Conservation (phyloP, 441 rosid species). For the Eugenia klotzschiana region DNA sequence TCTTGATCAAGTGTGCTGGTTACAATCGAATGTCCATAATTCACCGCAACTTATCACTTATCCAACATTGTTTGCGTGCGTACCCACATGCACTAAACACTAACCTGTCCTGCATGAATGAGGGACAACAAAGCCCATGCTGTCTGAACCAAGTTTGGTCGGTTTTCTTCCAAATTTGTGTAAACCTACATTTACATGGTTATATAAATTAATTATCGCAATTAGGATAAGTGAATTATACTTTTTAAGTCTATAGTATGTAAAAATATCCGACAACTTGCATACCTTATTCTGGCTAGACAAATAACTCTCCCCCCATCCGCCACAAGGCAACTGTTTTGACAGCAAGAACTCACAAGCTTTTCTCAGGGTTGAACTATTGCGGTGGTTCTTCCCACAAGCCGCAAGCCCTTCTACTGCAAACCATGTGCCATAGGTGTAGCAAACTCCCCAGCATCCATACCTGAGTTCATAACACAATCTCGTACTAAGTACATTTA, state of each 20-base stretch:
- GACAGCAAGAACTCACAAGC: slow-evolving; percentile 28
- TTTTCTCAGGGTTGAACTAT: slow-evolving; percentile 11
- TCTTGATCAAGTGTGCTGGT: neutral
- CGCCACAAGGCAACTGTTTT: slow-evolving; percentile 24
- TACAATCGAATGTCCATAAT: neutral
- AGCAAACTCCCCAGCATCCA: slow-evolving; percentile 33
- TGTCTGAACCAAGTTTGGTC: slow-evolving; percentile 25
- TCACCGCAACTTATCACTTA: neutral
- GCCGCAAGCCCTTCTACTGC: slow-evolving; percentile 23
- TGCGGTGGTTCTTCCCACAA: slow-evolving; percentile 11
- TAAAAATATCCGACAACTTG: neutral
- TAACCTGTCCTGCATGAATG: slow-evolving; percentile 25
- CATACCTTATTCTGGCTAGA: slow-evolving; percentile 32
- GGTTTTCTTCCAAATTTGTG: slow-evolving; percentile 17
- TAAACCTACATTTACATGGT: slow-evolving; percentile 8
- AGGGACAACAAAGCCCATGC: slow-evolving; percentile 32
- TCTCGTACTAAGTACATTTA: neutral
- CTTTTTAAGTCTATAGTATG: too few species aligned
- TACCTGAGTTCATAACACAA: slow-evolving; percentile 12
- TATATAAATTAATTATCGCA: neutral
- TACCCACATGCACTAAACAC: neutral
- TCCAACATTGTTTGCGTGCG: neutral
- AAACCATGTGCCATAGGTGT: slow-evolving; percentile 31
- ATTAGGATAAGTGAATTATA: too few species aligned
- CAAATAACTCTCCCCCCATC: slow-evolving; percentile 39